Percentiles rank a stretch among this genome's conserved stretches.
phyloP scores from a whole-genome alignment of 345 rosid genomes.

The Mercurialis annua region DNA sequence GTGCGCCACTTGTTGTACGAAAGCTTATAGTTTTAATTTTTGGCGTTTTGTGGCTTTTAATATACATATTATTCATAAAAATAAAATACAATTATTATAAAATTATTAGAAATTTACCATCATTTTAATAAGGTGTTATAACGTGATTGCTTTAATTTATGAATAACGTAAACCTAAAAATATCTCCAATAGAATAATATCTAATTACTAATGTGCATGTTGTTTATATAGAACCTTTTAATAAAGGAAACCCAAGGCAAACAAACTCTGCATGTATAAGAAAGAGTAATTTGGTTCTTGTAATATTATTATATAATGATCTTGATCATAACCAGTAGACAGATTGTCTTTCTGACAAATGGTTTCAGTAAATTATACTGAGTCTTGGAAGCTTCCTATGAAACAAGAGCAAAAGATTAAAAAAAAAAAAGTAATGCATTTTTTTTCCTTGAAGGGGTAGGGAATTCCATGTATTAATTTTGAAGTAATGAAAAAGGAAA shows the following conservation, averaged over 20 bases:
- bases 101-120: no score
- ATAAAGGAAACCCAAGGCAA: not conserved
- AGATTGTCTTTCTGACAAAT: slow-evolving; percentile 18
- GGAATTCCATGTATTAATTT: not conserved
- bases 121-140: no score
- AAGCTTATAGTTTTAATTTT: no score
- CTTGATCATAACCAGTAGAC: slow-evolving; percentile 17
- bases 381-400: slow-evolving; percentile 30
- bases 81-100: no score
- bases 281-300: slow-evolving; percentile 5
- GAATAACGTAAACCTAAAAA: no score
- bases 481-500: slow-evolving; percentile 5
- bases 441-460: slow-evolving; percentile 5
- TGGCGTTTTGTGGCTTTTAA: no score
- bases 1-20: no score
- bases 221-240: no score
- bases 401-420: slow-evolving; percentile 17
- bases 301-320: slow-evolving; percentile 8
- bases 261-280: not conserved
- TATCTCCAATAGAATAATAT: no score
- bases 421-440: slow-evolving; percentile 12
- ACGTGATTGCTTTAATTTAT: no score
- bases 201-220: no score
- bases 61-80: no score
- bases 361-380: slow-evolving; percentile 21